Evolutionary conservation across 106 monocot species (phyloP), one percentile per base, ranked within the genome.

Genomic region (Dactylorhiza incarnata): DNA sequence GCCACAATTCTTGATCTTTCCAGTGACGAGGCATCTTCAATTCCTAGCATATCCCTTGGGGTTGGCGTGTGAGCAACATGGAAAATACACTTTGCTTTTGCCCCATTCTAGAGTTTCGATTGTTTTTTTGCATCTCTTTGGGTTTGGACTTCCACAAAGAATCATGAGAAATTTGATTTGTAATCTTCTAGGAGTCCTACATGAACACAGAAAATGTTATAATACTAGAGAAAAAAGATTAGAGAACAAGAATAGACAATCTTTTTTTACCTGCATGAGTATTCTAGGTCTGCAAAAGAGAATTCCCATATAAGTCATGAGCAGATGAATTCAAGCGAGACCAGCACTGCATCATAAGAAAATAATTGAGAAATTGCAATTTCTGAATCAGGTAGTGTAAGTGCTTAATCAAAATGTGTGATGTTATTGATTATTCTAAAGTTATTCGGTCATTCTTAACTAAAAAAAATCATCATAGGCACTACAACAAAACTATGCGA

Each of bases 151-250:
- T 15, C 94, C 97, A 72, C 97, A 99, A 26, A 99, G 79, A 75
- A 99, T 94, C 97, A 99, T 99, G 77, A 99, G 56, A 62, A 99
- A 94, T 94, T 99, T 14, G 97, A 94, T 74, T 89, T 99, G 53
- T 91, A 89, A 52, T 99, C 97, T 73, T 94, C 89, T 94, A 99
- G 0, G 97, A 99, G 82, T 99, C 97, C 97, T 99, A 56, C 48
- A 71, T 11, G 71, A 50, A 61, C 58, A 73, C 13, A 61, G 19
- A 3, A 46, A 3, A 9, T 68, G 43, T 13, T 69, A 50, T 8
- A 46, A 56, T 50, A 12, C 63, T 8, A 7, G 14, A 9, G 3
- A 54, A 47, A 37, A 66, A 23, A 3, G 66, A 0, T 26, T 5
- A 68, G 45, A 68, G 47, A 37, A 47, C 11, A 44, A n/a, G 19